phyloP scores from a whole-genome alignment of 2,329 filamentous ascomycete genomes.

The Aspergillus fischeri region DNA sequence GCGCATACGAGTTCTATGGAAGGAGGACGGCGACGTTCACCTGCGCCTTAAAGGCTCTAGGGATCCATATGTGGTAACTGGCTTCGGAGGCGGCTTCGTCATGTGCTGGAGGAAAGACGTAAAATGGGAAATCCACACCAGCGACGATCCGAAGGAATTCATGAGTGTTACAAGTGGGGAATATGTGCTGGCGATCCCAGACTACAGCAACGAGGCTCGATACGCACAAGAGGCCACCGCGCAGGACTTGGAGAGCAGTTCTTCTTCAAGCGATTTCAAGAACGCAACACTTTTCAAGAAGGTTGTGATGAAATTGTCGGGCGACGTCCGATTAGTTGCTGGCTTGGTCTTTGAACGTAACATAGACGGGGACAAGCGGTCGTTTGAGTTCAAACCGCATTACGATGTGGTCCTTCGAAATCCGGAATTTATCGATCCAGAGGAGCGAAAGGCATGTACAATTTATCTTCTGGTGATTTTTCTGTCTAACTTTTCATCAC shows the following conservation, averaged over 20 bases:
- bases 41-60: slow-evolving; percentile 82
- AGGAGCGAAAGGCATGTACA: slow-evolving; percentile 44
- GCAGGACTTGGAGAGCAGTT: slow-evolving; percentile 56
- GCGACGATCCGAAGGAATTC: slow-evolving; percentile 84
- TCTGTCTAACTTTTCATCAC: slow-evolving; percentile 19
- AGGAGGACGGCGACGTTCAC: slow-evolving; percentile 92
- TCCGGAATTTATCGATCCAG: slow-evolving; percentile 64
- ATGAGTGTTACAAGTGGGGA: slow-evolving; percentile 95
- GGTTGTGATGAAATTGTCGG: slow-evolving; percentile 96
- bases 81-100: slow-evolving; percentile 87
- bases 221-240: slow-evolving; percentile 49
- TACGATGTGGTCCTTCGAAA: slow-evolving; percentile 86
- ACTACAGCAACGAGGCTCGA: slow-evolving; percentile 83
- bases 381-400: slow-evolving; percentile 86
- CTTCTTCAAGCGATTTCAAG: slow-evolving; percentile 60
- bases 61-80: slow-evolving; percentile 90
- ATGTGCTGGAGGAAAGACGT: slow-evolving; percentile 99
- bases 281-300: slow-evolving; percentile 90
- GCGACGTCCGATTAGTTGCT: slow-evolving; percentile 87
- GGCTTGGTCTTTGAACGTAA: slow-evolving; percentile 91
- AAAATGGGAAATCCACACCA: slow-evolving; percentile 75
- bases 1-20: slow-evolving; percentile 83
- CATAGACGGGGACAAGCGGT: slow-evolving; percentile 65
- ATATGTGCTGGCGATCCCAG: slow-evolving; percentile 89
- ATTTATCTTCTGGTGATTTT: background rate